Base-by-base conservation (phyloP, 2,329 filamentous ascomycete species). In the Claviceps quebecensis region DNA sequence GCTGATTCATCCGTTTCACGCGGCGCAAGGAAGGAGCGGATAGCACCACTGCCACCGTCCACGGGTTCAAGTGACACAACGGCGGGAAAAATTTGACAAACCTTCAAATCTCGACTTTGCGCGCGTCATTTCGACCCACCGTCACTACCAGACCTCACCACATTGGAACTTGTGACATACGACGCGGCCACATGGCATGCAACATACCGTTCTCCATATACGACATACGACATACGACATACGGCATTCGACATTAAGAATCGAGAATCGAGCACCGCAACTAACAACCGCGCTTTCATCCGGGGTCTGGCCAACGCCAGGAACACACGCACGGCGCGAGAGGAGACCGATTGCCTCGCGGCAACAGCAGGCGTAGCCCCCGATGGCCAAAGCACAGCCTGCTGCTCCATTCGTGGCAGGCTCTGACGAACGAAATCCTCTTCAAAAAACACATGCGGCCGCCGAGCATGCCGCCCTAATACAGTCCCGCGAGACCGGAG, bases 401-500 rank as follows among this genome's bases (percentile, higher is more conserved):
- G 49, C 55, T 39, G 53, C 59, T 23, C 7, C 26, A 29, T 61
- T 65, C 52, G 59, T 63, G 55, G 56, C 62, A 46, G 60, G 59
- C 54, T 58, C 60, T 53, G 62, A 68, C 51, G 63, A 67, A 46
- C 55, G 58, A 14, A 54, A 52, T 45, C 58, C 63, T 11, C 65
- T 66, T 44, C 58, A 60, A 45, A 62, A 62, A 48, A 55, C 62
- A 11, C 56, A 65, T 13, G 50, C 53, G 3, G 56, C 63, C 56
- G 58, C 60, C 16, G 66, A 69, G 48, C 63, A 66, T 53, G 57
- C 65, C n/a, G 64, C 70, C 4, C 65, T 79, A 46, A 64, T 75
- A 3, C 77, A 81, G 58, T 83, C 81, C 47, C 72, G 80, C 45
- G 81, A 85, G 61, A 77, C 75, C 14, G 81, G 80, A 38, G 77